A percentile compares a stretch with the other conserved stretches of the same genome.
phyloP scores from a whole-genome alignment of 345 rosid species.

The Camelina neglecta region DNA sequence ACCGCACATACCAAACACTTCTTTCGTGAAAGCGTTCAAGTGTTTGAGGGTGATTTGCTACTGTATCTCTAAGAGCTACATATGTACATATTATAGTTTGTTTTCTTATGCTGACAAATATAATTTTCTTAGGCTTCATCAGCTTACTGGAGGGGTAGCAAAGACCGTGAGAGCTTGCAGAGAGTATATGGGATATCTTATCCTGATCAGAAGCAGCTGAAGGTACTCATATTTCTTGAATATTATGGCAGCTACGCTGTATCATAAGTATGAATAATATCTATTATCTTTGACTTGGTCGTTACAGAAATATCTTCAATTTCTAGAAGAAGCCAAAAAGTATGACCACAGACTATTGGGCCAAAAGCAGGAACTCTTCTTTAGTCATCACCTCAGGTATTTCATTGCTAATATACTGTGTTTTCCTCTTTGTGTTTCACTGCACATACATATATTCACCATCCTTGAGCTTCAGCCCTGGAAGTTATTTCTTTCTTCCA shows the following conservation, averaged over 20 bases:
- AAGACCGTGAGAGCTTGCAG: slow-evolving; percentile 91
- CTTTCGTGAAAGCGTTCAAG: slow-evolving; percentile 91
- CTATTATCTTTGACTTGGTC: slow-evolving; percentile 25
- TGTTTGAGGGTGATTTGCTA: slow-evolving; percentile 74
- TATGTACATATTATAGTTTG: slow-evolving; percentile 32
- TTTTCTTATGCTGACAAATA: slow-evolving; percentile 22
- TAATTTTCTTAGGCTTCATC: slow-evolving; percentile 80
- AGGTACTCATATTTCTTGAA: slow-evolving; percentile 51
- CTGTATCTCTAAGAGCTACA: slow-evolving; percentile 17
- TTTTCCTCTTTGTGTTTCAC: slow-evolving; percentile 10
- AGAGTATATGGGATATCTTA: slow-evolving; percentile 98
- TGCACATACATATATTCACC: slow-evolving; percentile 21
- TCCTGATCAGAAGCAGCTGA: slow-evolving; percentile 86
- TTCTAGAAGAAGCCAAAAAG: slow-evolving; percentile 86
- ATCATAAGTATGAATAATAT: neutral
- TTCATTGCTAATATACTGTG: slow-evolving; percentile 13
- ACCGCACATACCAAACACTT: slow-evolving; percentile 98
- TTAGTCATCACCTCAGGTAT: slow-evolving; percentile 84
- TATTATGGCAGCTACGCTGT: neutral
- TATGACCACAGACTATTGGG: slow-evolving; percentile 94
- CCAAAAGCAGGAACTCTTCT: slow-evolving; percentile 90
- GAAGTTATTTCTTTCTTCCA: slow-evolving; percentile 98
- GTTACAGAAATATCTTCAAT: slow-evolving; percentile 69
- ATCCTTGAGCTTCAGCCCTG: slow-evolving; percentile 70
- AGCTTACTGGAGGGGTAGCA: slow-evolving; percentile 95